phyloP scores from a whole-genome alignment of 2,329 filamentous ascomycete genomes.

The Orbilia brochopaga region DNA sequence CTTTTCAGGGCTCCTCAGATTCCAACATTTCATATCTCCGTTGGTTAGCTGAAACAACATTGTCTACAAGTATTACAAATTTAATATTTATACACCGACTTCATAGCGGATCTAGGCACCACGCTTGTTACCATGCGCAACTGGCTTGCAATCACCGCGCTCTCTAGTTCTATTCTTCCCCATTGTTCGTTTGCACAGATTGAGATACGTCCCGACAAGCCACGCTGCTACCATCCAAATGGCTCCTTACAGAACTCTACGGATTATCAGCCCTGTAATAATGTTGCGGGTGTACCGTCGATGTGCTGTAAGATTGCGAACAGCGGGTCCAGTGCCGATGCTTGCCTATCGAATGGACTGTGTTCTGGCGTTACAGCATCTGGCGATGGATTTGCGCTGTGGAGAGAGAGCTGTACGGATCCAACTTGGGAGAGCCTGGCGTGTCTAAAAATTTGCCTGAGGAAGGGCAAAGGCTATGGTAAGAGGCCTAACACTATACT shows the following conservation, averaged over 20 bases:
- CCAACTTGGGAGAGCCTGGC: slow-evolving; percentile 52
- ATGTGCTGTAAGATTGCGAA: slow-evolving; percentile 35
- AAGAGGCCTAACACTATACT: too few species aligned
- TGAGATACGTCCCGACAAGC: slow-evolving; percentile 21
- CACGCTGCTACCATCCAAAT: slow-evolving; percentile 27
- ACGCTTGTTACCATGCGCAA: too few species aligned
- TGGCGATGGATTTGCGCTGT: slow-evolving; percentile 18
- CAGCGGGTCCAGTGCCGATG: slow-evolving; percentile 9
- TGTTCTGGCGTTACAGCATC: slow-evolving; percentile 3
- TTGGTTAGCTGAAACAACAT: too few species aligned
- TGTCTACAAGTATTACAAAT: too few species aligned
- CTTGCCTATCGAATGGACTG: slow-evolving; percentile 25
- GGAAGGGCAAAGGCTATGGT: slow-evolving; percentile 17
- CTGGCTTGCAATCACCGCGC: too few species aligned
- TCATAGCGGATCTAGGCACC: too few species aligned
- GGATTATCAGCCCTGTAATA: slow-evolving; percentile 31
- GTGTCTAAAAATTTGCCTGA: slow-evolving; percentile 52
- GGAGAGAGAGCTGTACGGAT: slow-evolving; percentile 54
- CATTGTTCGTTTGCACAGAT: too few species aligned
- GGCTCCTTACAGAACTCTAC: slow-evolving; percentile 21
- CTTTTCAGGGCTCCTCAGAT: too few species aligned
- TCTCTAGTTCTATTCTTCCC: too few species aligned
- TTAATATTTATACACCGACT: too few species aligned
- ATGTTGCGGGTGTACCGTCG: slow-evolving; percentile 15
- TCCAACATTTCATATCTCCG: too few species aligned